Percentiles rank a stretch among this genome's conserved stretches.
Evolutionary conservation across 805 yeast genomes (phyloP).

Genomic region (Diddensiella santjacobensis): DNA sequence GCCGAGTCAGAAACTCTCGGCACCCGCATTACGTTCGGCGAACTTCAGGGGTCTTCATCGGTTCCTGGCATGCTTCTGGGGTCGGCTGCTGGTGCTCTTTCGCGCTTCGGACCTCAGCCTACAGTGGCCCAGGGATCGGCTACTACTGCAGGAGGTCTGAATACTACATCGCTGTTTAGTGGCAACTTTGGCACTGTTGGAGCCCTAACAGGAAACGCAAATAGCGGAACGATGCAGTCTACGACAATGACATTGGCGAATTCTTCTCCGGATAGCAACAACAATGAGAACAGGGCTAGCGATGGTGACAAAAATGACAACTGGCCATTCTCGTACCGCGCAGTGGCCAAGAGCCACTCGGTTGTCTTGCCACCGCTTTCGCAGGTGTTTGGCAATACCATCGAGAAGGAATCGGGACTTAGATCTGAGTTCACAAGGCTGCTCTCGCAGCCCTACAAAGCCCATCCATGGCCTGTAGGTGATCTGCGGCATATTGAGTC

Average conservation of each 20-base stretch:
- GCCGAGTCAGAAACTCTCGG: background rate
- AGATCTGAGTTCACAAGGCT: conserved; percentile 10
- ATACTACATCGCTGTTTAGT: conserved; percentile 1
- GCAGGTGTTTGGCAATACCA: conserved; percentile 2
- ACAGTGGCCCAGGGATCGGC: background rate
- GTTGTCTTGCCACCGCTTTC: conserved; percentile 9
- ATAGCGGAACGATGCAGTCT: background rate
- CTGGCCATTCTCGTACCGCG: conserved; percentile 11
- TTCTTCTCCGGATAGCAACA: background rate
- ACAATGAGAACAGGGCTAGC: background rate
- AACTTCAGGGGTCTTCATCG: background rate
- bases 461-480: conserved; percentile 1
- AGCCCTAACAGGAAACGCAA: background rate
- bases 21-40: background rate
- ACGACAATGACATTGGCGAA: background rate
- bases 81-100: background rate
- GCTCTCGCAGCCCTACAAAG: conserved; percentile 7
- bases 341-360: conserved; percentile 2
- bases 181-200: background rate
- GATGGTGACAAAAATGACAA: conserved; percentile 6
- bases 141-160: background rate
- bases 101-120: background rate
- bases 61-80: background rate
- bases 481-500: conserved; percentile 8
- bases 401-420: conserved; percentile 2